Percentiles rank a stretch among this genome's conserved stretches.
phyloP scores from a whole-genome alignment of 192 early-diverging fungal genomes.

The Piromyces sp. region DNA sequence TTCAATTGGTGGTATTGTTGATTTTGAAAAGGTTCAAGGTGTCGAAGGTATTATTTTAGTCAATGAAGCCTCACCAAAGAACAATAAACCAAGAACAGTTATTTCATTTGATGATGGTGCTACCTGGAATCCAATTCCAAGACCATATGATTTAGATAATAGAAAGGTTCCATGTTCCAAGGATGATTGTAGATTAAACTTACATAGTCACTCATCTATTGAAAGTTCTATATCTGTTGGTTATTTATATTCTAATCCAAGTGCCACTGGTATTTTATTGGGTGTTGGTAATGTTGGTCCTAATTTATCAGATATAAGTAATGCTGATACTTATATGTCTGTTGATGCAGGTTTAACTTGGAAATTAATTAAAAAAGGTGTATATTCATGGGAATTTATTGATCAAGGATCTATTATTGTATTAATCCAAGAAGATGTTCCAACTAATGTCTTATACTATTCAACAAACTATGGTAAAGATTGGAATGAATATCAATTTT shows the following conservation, averaged over 20 bases:
- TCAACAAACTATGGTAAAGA: conserved; percentile 3
- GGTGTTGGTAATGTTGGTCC: conserved; percentile 4
- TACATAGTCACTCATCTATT: not conserved
- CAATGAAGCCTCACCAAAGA: conserved; percentile 49
- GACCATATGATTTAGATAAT: not conserved
- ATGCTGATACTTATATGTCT: conserved; percentile 1
- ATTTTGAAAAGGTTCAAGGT: conserved; percentile 80
- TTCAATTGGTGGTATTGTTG: conserved; percentile 26
- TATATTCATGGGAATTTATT: conserved; percentile 2
- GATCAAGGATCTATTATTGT: conserved; percentile 2
- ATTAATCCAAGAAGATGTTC: not conserved
- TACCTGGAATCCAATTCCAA: not conserved
- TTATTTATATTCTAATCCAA: conserved; percentile 5
- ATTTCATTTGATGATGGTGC: conserved; percentile 85
- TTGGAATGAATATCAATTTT: conserved; percentile 2
- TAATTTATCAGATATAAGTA: not conserved
- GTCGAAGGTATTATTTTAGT: conserved; percentile 70
- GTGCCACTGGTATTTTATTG: conserved; percentile 1
- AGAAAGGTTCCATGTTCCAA: not conserved
- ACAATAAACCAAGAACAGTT: conserved; percentile 33
- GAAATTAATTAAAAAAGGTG: not conserved
- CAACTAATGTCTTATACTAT: not conserved
- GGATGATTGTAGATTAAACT: not conserved
- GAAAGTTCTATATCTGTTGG: not conserved
- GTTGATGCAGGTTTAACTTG: conserved; percentile 1